Evolutionary conservation across 306 rosid genomes (phyloP), one percentile per base, ranked within the genome.

Genomic region (Cicer pinnatifidum): DNA sequence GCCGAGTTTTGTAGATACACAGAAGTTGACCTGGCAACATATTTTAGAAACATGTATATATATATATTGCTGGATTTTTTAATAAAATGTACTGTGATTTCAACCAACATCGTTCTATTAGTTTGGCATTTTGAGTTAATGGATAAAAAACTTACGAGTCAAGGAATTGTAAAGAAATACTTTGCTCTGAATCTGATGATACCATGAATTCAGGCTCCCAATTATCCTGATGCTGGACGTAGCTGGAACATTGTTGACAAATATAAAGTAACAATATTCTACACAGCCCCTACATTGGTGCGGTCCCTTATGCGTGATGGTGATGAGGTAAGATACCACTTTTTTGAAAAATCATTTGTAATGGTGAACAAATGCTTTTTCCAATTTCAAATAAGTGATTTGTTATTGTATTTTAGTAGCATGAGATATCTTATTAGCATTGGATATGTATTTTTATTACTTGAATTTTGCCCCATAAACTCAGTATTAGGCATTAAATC

Each of bases 281-380:
- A 95, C 83, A 95, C 99, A 51, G 99, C 99, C 61, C 99, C 99
- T 67, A 95, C 99, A 57, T 80, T 95, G 87, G 96, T 95, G 82
- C 93, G 99, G 80, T 90, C 99, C 72, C 99, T 95, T 84, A 95
- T 95, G 99, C 96, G 96, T 43, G 93, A 91, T 47, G 92, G 96
- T 75, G 88, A 87, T 40, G 85, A 71, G 83, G 99, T 79, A 85
- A 86, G 85, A 75, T 78, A 69, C 35, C 40, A 11, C 38, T 73
- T 58, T 33, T 46, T 37, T 77, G 60, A 57, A 51, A 78, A 50
- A 63, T 71, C 1, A 76, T 80, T 47, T 40, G 67, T 63, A 17
- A 63, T 41, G 33, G 45, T 69, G 45, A 64, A 57, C 52, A 61
- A 64, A 43, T 63, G 67, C 63, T 74, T 46, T 58, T 50, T 50